Percentiles rank a stretch among this genome's conserved stretches.
Conservation (phyloP, 1,284 basidiomycete species). For the Malassezia vespertilionis region DNA sequence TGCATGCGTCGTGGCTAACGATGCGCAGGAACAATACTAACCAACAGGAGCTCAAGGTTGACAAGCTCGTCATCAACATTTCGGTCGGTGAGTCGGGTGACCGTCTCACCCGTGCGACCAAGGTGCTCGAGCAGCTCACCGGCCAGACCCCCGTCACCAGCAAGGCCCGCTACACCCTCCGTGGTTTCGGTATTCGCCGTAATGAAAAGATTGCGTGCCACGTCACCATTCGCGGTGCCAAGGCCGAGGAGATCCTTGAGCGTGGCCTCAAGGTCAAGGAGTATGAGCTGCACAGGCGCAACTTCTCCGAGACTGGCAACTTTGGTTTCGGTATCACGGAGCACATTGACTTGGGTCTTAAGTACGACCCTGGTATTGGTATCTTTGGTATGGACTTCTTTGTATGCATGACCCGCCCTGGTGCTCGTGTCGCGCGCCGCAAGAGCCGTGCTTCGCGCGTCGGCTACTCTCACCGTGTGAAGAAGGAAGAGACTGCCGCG, state of each 20-base stretch:
- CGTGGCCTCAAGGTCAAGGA: slow-evolving; percentile 99
- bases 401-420: slow-evolving; percentile 75
- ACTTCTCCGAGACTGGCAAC: slow-evolving; percentile 62
- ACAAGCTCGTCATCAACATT: slow-evolving; percentile 99
- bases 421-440: slow-evolving; percentile 79
- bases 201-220: slow-evolving; percentile 99
- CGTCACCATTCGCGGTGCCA: slow-evolving; percentile 97
- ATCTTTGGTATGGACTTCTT: slow-evolving; percentile 48
- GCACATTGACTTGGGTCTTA: slow-evolving; percentile 96
- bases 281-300: slow-evolving; percentile 78
- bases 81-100: slow-evolving; percentile 99
- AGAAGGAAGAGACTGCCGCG: slow-evolving; percentile 59
- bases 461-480: slow-evolving; percentile 66
- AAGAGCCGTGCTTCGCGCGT: slow-evolving; percentile 79
- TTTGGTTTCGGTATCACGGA: slow-evolving; percentile 47
- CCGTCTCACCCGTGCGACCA: slow-evolving; percentile 95
- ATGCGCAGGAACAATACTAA: slow-evolving; percentile 10
- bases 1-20: not conserved
- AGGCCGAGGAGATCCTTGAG: slow-evolving; percentile 97
- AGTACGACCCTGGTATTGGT: slow-evolving; percentile 45
- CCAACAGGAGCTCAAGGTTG: slow-evolving; percentile 74
- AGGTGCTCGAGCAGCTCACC: slow-evolving; percentile 98
- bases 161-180: slow-evolving; percentile 99
- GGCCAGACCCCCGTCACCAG: slow-evolving; percentile 98
- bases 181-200: slow-evolving; percentile 96